Evolutionary conservation across 164 flowering plant species (phyloP).

Genomic region (Magnolia sinica): DNA sequence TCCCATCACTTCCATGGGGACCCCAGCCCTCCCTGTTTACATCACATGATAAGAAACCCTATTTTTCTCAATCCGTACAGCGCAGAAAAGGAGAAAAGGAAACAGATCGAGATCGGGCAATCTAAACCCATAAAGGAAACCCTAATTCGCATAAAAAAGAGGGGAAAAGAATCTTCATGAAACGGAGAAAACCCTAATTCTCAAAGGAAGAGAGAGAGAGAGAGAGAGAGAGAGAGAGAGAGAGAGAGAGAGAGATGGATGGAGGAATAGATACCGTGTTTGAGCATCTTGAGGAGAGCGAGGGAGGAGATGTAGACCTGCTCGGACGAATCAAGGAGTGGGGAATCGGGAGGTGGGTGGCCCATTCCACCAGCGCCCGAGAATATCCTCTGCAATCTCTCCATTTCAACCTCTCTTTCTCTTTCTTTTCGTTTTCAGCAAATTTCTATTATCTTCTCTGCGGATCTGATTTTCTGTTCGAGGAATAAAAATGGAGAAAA

Average conservation of each 20-base stretch:
- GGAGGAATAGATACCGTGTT: conserved; percentile 59
- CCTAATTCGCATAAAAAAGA: not conserved
- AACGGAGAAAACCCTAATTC: not conserved
- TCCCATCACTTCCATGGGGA: conserved; percentile 99
- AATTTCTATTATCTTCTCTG: too few species aligned
- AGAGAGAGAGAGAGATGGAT: not conserved
- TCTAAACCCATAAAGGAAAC: not conserved
- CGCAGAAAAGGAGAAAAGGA: not conserved
- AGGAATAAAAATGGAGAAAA: too few species aligned
- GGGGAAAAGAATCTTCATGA: not conserved
- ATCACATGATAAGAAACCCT: conserved; percentile 2
- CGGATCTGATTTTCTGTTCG: too few species aligned
- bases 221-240: not conserved
- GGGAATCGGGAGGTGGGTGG: conserved; percentile 90
- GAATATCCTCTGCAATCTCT: conserved; percentile 82
- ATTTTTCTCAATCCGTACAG: not conserved
- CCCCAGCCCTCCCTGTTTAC: conserved; percentile 88
- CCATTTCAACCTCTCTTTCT: conserved; percentile 38
- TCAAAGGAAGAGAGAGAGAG: not conserved
- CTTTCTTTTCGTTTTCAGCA: not conserved
- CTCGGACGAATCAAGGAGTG: conserved; percentile 90
- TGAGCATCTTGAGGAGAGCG: conserved; percentile 98
- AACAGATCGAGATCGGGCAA: not conserved
- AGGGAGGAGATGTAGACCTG: conserved; percentile 99
- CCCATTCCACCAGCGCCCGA: conserved; percentile 94